Base-by-base conservation (phyloP, 768 basidiomycete species). In the Tricholomella constricta region DNA sequence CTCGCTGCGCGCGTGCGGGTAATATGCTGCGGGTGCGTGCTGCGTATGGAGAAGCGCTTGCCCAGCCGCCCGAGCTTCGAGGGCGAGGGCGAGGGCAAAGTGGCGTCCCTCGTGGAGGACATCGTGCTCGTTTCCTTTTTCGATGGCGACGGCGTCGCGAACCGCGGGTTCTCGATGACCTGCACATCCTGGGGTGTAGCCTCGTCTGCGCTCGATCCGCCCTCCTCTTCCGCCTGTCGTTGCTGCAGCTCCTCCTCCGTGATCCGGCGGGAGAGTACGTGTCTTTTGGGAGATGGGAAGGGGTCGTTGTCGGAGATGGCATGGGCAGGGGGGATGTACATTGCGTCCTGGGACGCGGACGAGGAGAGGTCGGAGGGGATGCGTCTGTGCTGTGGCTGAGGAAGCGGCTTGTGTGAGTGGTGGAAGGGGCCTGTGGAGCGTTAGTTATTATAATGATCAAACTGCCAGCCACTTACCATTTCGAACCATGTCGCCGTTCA, bases 261-360 rank as follows among this genome's bases (percentile, higher is more conserved):
- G 27, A 72, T 73, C 8, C 71, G 58, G 6, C 62, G 62, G 3
- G 64, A 48, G 1, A 73, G 65, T 7, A 69, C 56, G 42, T 60
- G 70, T 37, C 62, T 42, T 10, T 25, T 25, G 25, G 43, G 26
- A n/a, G 41, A 51, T 23, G 22, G 49, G 47, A 23, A 55, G 3
- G 36, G 40, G 7, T 51, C 44, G 19, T 47, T 50, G 23, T 62
- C 59, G 7, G 69, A 64, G 44, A 81, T 77, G 27, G 79, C 69
- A 52, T 85, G 84, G 3, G 83, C 78, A 0, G 83, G 79, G 0
- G 81, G 83, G 51, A 85, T 67, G 27, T 62, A 65, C 3, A 72
- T 65, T 34, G 66, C n/a, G n/a, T n/a, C n/a, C n/a, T 90, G 86
- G 15, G 88, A 89, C 2, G 85, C 85, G 2, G 86, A 88, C 56